These are phyloP conservation scores for Trametes pubescens DNA, from an alignment of 1,284 basidiomycete species.

Conservation along the genomic window DNA sequence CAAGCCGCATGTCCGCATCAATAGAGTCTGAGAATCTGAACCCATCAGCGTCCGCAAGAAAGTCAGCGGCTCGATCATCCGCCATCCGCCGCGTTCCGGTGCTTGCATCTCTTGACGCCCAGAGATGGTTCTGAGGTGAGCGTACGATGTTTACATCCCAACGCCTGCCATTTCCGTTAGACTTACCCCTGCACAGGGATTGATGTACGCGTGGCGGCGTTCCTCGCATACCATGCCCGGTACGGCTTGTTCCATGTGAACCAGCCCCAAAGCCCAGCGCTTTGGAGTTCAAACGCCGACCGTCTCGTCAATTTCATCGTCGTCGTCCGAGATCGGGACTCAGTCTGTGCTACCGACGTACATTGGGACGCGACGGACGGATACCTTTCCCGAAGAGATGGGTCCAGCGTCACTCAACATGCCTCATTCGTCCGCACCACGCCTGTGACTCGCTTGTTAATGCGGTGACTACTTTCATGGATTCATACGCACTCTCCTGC, in stretches of 20 bases:
- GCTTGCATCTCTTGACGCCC: conserved; percentile 9
- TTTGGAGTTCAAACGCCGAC: conserved; percentile 16
- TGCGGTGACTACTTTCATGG: conserved; percentile 12
- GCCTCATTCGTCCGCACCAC: conserved; percentile 19
- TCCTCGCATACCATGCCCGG: conserved; percentile 27
- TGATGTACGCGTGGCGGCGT: conserved; percentile 20
- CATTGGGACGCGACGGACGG: conserved; percentile 14
- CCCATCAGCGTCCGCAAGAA: conserved; percentile 11
- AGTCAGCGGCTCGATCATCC: conserved; percentile 19
- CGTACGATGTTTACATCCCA: conserved; percentile 19
- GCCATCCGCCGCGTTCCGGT: conserved; percentile 28
- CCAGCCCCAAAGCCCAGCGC: conserved; percentile 1
- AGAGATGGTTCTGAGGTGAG: conserved; percentile 4
- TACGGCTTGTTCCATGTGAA: conserved; percentile 13
- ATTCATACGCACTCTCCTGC: not conserved
- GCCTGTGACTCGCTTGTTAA: conserved; percentile 26
- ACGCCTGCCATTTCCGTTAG: conserved; percentile 19
- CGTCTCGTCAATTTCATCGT: conserved; percentile 7
- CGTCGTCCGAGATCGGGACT: conserved; percentile 26
- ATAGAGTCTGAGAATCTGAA: conserved; percentile 5
- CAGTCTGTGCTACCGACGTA: conserved; percentile 9
- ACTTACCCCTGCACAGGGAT: conserved; percentile 14
- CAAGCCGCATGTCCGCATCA: conserved; percentile 7
- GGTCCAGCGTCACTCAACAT: conserved; percentile 8
- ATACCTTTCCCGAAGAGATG: conserved; percentile 8